Conservation (phyloP, 495 filamentous ascomycete genomes). For the Tuber melanosporum region DNA sequence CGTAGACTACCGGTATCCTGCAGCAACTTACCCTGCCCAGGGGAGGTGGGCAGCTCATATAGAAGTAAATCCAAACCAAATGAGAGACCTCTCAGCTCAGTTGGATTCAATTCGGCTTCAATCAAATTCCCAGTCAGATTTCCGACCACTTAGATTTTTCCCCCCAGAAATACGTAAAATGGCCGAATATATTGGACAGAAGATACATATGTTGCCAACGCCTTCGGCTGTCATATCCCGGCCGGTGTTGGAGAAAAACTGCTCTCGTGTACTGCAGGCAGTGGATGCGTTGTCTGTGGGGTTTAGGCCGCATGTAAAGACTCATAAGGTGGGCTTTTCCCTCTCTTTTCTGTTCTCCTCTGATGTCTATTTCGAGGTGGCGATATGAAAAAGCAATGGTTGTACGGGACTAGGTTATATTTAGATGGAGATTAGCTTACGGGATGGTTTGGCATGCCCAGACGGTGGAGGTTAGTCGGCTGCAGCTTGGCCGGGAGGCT, state of each 20-base stretch:
- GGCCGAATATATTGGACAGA: constrained; percentile 55
- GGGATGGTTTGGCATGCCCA: constrained; percentile 34
- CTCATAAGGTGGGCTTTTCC: constrained; percentile 64
- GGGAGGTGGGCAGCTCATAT: not conserved
- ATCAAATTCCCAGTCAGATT: not conserved
- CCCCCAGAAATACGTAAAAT: not conserved
- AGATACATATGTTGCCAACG: constrained; percentile 55
- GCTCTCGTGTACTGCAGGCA: constrained; percentile 64
- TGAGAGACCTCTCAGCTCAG: not conserved
- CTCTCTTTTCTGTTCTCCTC: not conserved
- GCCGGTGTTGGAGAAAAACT: constrained; percentile 62
- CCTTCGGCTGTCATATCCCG: constrained; percentile 66
- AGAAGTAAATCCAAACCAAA: not conserved
- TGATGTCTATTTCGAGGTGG: not conserved
- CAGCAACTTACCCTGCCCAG: not conserved
- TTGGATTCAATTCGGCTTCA: not conserved
- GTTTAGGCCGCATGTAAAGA: constrained; percentile 79
- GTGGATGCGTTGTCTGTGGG: constrained; percentile 54
- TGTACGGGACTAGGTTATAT: not conserved
- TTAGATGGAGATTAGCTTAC: not conserved
- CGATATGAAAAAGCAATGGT: constrained; percentile 11
- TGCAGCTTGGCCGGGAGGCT: constrained; percentile 60
- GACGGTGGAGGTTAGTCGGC: constrained; percentile 64
- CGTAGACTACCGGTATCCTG: not conserved
- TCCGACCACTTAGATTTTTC: not conserved